phyloP scores from a whole-genome alignment of 2,329 filamentous ascomycete genomes.

The Chalaropsis ovoidea region DNA sequence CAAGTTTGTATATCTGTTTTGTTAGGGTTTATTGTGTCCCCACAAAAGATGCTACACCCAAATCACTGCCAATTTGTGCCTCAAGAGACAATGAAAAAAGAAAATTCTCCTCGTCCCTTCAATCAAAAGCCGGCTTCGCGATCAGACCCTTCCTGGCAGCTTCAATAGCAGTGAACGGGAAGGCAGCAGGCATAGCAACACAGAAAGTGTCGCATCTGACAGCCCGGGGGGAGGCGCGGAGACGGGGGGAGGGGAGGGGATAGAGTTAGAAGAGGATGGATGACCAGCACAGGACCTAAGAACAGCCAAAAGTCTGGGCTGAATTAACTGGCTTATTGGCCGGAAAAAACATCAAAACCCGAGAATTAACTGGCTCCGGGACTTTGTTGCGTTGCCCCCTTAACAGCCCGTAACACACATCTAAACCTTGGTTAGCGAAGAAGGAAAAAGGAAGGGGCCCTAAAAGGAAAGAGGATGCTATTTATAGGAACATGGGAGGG shows the following conservation, averaged over 20 bases:
- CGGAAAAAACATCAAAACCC: background rate
- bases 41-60: too few species aligned
- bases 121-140: background rate
- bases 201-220: constrained; percentile 16
- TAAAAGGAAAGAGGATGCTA: background rate
- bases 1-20: too few species aligned
- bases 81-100: background rate
- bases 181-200: constrained; percentile 11
- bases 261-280: too few species aligned
- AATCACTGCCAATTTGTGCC: too few species aligned
- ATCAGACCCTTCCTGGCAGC: background rate
- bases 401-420: background rate
- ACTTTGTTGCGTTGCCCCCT: constrained; percentile 2
- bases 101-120: background rate
- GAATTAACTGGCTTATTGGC: background rate
- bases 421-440: background rate
- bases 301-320: background rate
- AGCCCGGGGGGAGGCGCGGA: constrained; percentile 10
- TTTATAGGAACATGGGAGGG: constrained; percentile 1
- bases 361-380: background rate
- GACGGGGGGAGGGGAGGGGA: background rate
- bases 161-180: background rate
- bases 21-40: too few species aligned
- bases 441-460: background rate
- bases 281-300: background rate